Percentiles rank a stretch among this genome's conserved stretches.
These are phyloP conservation scores for Epichloe bromicola DNA, from an alignment of 2,329 filamentous ascomycete species.

Conservation along the genomic window DNA sequence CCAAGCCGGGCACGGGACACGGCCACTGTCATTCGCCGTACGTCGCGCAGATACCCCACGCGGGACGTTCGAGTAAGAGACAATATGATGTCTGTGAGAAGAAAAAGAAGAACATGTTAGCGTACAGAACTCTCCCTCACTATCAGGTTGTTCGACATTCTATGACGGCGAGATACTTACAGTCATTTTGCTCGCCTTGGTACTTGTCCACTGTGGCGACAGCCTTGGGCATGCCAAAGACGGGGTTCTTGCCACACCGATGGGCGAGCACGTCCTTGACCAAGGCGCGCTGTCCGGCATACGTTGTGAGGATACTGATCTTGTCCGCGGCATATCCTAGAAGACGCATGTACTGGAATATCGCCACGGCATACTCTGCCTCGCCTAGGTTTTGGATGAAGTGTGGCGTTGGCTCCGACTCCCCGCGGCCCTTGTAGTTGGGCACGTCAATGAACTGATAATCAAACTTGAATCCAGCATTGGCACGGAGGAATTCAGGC, in stretches of 20 bases:
- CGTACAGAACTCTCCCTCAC: neutral
- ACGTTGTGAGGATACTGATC: slow-evolving; percentile 86
- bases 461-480: slow-evolving; percentile 84
- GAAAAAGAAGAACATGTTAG: neutral
- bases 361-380: slow-evolving; percentile 89
- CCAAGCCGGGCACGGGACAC: slow-evolving; percentile 85
- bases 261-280: slow-evolving; percentile 77
- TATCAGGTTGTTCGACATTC: no score
- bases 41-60: slow-evolving; percentile 85
- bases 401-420: slow-evolving; percentile 80
- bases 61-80: slow-evolving; percentile 80
- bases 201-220: slow-evolving; percentile 98
- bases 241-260: slow-evolving; percentile 65
- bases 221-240: slow-evolving; percentile 81
- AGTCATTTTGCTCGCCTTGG: slow-evolving; percentile 98
- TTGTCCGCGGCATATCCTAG: slow-evolving; percentile 75
- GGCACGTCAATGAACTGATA: slow-evolving; percentile 95
- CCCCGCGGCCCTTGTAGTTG: slow-evolving; percentile 82
- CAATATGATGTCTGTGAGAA: slow-evolving; percentile 67
- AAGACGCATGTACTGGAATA: slow-evolving; percentile 95
- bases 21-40: slow-evolving; percentile 86
- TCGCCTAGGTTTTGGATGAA: slow-evolving; percentile 96
- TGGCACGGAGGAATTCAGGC: slow-evolving; percentile 65
- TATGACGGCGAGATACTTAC: slow-evolving; percentile 39
- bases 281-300: slow-evolving; percentile 80